Evolutionary conservation across 2,329 filamentous ascomycete genomes (phyloP).

Genomic region (Fusarium scirpi): DNA sequence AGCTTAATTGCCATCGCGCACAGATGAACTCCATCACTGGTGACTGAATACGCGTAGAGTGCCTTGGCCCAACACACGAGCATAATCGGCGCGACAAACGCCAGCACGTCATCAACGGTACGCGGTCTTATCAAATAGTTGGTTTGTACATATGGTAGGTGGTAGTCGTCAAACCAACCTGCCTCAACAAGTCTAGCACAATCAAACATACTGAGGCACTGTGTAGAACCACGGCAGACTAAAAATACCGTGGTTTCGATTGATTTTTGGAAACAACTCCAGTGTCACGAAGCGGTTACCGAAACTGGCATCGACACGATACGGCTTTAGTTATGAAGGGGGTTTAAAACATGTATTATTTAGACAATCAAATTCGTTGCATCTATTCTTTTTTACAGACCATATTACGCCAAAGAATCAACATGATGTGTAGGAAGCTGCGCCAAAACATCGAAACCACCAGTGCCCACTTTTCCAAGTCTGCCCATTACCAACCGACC

Average conservation of each 20-base stretch:
- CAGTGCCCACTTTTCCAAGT: conserved; percentile 86
- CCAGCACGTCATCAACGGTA: neutral
- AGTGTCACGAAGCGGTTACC: neutral
- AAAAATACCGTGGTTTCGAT: neutral
- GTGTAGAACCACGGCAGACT: neutral
- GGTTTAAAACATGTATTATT: conserved; percentile 9
- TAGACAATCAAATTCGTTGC: conserved; percentile 28
- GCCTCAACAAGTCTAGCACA: neutral
- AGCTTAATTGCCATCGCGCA: neutral
- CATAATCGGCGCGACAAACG: neutral
- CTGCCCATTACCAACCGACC: conserved; percentile 89
- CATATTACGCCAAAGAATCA: conserved; percentile 48
- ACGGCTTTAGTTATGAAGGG: neutral
- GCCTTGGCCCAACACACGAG: neutral
- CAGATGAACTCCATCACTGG: fast-evolving
- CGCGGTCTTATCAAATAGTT: neutral
- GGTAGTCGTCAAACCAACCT: neutral
- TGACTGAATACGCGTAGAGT: neutral
- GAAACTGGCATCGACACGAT: neutral
- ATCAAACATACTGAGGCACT: neutral
- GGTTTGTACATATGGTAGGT: neutral
- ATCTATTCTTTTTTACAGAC: conserved; percentile 39
- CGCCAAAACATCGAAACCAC: conserved; percentile 88
- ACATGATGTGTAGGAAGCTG: conserved; percentile 65
- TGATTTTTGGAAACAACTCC: neutral